Conservation (phyloP, 176 grass and related monocot genomes). For the Hordeum marinum region DNA sequence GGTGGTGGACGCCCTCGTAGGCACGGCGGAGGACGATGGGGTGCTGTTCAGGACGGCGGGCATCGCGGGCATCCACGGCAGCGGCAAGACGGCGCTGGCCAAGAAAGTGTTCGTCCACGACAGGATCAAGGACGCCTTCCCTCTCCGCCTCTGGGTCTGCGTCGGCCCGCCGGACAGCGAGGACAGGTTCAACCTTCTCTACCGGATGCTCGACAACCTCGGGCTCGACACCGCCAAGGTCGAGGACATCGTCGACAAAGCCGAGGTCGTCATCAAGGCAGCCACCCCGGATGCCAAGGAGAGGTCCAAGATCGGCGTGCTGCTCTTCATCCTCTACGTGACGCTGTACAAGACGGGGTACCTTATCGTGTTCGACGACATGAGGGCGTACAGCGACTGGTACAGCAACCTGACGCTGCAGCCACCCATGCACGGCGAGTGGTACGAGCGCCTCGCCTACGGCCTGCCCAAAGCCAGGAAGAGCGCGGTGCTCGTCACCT, state of each 20-base stretch:
- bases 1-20: constrained; percentile 20
- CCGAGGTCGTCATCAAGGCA: neutral
- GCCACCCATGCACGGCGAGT: constrained; percentile 11
- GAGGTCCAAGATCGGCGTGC: constrained; percentile 7
- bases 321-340: constrained; percentile 38
- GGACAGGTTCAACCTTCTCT: constrained; percentile 31
- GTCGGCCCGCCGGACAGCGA: constrained; percentile 36
- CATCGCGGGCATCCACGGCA: constrained; percentile 40
- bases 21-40: neutral
- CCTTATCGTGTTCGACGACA: constrained; percentile 30
- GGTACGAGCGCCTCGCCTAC: constrained; percentile 46
- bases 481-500: constrained; percentile 48
- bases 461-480: constrained; percentile 36
- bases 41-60: constrained; percentile 25
- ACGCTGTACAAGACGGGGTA: constrained; percentile 39
- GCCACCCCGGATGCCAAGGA: fast-evolving
- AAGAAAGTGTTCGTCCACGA: constrained; percentile 51
- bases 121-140: constrained; percentile 49
- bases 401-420: constrained; percentile 41
- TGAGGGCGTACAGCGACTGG: constrained; percentile 22
- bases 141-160: constrained; percentile 47
- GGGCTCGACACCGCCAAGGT: constrained; percentile 39
- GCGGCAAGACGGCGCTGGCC: constrained; percentile 60
- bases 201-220: constrained; percentile 66
- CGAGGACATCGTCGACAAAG: constrained; percentile 1